Percentiles rank a stretch among this genome's conserved stretches.
phyloP scores from a whole-genome alignment of 257 asterid species.

The Cynanchum wilfordii region DNA sequence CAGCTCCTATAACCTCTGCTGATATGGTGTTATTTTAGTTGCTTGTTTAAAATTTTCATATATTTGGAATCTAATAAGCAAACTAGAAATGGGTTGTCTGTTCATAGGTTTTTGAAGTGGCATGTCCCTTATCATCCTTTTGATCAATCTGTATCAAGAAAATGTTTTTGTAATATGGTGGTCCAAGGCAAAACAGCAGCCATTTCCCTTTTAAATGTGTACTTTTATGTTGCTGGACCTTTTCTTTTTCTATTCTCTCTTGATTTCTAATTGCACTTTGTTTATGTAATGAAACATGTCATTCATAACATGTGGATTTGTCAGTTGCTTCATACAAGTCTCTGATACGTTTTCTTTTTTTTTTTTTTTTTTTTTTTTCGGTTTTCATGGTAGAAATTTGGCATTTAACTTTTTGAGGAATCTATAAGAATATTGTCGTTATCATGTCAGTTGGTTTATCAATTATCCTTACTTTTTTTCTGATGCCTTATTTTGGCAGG shows the following conservation, averaged over 20 bases:
- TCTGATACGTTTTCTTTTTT: not conserved
- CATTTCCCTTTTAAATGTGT: not conserved
- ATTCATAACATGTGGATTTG: not conserved
- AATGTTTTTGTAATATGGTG: not conserved
- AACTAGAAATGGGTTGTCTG: not conserved
- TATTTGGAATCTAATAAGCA: not conserved
- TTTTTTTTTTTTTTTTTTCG: not conserved
- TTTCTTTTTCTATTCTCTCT: not conserved
- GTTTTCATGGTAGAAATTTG: not conserved
- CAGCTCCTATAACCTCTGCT: not conserved
- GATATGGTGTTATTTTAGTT: not conserved
- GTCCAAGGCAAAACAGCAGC: not conserved
- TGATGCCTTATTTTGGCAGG: constrained; percentile 39
- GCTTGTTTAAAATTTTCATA: not conserved
- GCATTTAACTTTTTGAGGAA: not conserved
- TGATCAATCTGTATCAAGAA: not conserved
- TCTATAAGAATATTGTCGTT: not conserved
- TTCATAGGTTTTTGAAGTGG: not conserved
- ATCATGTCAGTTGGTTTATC: not conserved
- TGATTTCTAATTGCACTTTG: not conserved
- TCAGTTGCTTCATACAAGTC: not conserved
- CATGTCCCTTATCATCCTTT: not conserved
- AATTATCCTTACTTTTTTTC: not conserved
- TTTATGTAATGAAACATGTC: no score
- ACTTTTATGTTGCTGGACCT: not conserved